These are phyloP conservation scores for Ceratobasidium sp. DNA, from an alignment of 1,284 basidiomycete genomes.

Conservation along the genomic window DNA sequence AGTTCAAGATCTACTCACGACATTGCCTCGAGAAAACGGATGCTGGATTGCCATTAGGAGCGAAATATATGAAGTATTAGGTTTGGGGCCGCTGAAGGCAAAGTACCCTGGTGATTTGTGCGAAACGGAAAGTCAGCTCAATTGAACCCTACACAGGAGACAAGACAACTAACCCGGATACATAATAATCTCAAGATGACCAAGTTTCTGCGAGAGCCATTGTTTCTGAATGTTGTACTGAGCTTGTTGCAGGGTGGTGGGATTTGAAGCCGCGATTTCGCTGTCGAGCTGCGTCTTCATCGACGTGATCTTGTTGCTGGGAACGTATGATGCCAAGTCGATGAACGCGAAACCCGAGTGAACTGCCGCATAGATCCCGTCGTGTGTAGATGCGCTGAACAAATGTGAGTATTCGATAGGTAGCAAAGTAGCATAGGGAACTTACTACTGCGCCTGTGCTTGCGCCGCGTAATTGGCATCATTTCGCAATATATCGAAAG, in stretches of 20 bases:
- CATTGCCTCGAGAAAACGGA: slow-evolving; percentile 53
- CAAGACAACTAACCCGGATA: slow-evolving; percentile 32
- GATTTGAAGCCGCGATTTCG: slow-evolving; percentile 18
- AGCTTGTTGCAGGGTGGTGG: slow-evolving; percentile 20
- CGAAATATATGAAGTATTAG: slow-evolving; percentile 50
- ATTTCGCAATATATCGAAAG: slow-evolving; percentile 47
- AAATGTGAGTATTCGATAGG: background rate
- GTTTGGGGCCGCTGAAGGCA: slow-evolving; percentile 51
- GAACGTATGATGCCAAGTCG: slow-evolving; percentile 41
- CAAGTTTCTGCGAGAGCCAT: slow-evolving; percentile 47
- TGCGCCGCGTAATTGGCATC: slow-evolving; percentile 44
- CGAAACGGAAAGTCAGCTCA: background rate
- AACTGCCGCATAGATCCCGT: slow-evolving; percentile 47
- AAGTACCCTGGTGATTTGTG: slow-evolving; percentile 35
- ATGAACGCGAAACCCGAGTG: slow-evolving; percentile 48
- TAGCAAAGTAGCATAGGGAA: background rate
- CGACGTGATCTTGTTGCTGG: slow-evolving; percentile 18
- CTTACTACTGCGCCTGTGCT: slow-evolving; percentile 46
- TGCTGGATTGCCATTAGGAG: slow-evolving; percentile 59
- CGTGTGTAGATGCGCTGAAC: slow-evolving; percentile 41
- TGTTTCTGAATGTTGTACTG: slow-evolving; percentile 31
- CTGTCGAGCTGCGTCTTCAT: slow-evolving; percentile 39
- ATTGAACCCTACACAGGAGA: no score
- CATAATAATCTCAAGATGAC: slow-evolving; percentile 53
- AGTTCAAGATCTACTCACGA: slow-evolving; percentile 35